phyloP scores from a whole-genome alignment of 2,329 filamentous ascomycete genomes.

The Cryphonectria nitschkei region DNA sequence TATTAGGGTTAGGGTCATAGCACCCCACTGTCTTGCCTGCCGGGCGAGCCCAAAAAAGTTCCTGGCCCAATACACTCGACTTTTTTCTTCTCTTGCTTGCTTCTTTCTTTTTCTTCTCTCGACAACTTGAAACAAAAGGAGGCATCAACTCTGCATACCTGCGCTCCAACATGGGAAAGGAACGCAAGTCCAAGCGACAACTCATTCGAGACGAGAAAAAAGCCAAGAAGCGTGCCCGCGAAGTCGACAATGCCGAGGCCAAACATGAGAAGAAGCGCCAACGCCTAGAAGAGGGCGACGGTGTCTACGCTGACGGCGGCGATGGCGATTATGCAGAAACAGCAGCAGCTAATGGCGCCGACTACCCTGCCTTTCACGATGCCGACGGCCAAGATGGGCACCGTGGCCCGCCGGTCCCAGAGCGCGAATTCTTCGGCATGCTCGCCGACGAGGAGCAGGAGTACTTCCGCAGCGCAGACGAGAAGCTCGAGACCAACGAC shows the following conservation, averaged over 20 bases:
- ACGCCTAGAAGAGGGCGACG: slow-evolving; percentile 29
- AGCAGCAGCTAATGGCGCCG: slow-evolving; percentile 16
- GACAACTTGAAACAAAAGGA: background rate
- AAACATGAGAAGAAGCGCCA: slow-evolving; percentile 35
- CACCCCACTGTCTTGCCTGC: slow-evolving; percentile 6
- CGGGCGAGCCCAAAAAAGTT: slow-evolving; percentile 13
- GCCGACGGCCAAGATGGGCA: slow-evolving; percentile 7
- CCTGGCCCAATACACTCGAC: background rate
- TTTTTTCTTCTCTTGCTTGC: background rate
- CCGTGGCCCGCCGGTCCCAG: slow-evolving; percentile 39
- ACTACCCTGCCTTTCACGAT: slow-evolving; percentile 4
- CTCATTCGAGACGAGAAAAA: slow-evolving; percentile 43
- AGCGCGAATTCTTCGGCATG: slow-evolving; percentile 87
- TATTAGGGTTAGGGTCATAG: background rate
- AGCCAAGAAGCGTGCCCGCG: slow-evolving; percentile 39
- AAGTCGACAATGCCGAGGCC: slow-evolving; percentile 35
- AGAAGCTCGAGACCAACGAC: slow-evolving; percentile 86
- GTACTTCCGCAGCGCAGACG: slow-evolving; percentile 89
- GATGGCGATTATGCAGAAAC: background rate
- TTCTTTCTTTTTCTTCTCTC: background rate
- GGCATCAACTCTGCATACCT: background rate
- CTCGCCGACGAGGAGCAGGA: slow-evolving; percentile 92
- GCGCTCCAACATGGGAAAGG: slow-evolving; percentile 38
- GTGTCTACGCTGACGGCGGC: slow-evolving; percentile 20
- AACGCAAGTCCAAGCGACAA: slow-evolving; percentile 43